These are phyloP conservation scores for Zasmidium cellare DNA, from an alignment of 2,329 filamentous ascomycete species.

Conservation along the genomic window DNA sequence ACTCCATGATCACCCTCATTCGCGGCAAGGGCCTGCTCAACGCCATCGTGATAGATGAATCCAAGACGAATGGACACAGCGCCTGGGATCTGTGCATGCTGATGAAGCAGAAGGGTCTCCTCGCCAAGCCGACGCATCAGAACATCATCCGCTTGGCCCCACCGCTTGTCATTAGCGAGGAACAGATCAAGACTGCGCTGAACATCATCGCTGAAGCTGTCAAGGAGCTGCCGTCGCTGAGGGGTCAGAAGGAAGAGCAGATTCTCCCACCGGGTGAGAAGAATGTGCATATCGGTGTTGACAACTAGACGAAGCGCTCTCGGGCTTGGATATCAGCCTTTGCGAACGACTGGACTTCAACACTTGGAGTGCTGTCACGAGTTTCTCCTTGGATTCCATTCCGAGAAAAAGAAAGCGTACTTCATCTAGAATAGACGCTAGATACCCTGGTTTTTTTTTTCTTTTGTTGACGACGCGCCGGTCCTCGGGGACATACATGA, in stretches of 20 bases:
- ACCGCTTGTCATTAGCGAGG: slow-evolving; percentile 88
- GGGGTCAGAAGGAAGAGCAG: slow-evolving; percentile 56
- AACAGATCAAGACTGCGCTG: slow-evolving; percentile 76
- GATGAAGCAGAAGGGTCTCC: slow-evolving; percentile 89
- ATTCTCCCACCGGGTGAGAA: slow-evolving; percentile 62
- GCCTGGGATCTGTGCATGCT: slow-evolving; percentile 97
- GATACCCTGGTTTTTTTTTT: background rate
- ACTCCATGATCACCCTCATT: slow-evolving; percentile 76
- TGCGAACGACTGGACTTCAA: too few relatives aligned
- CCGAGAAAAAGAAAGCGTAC: background rate
- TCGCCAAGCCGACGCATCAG: slow-evolving; percentile 97
- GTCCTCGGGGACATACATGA: background rate
- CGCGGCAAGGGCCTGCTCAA: slow-evolving; percentile 94
- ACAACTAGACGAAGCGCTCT: slow-evolving; percentile 46
- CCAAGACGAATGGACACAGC: slow-evolving; percentile 76
- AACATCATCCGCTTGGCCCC: slow-evolving; percentile 99
- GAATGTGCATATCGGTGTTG: slow-evolving; percentile 60
- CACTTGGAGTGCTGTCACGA: too few relatives aligned
- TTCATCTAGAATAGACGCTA: background rate
- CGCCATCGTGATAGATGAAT: slow-evolving; percentile 93
- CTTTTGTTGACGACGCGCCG: background rate
- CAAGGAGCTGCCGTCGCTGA: slow-evolving; percentile 71
- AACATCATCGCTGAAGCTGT: slow-evolving; percentile 79
- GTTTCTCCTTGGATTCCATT: too few relatives aligned
- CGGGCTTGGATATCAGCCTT: background rate